A percentile compares a stretch with the other conserved stretches of the same genome.
phyloP scores from a whole-genome alignment of 2,329 filamentous ascomycete species.

The Macrophomina tecta region DNA sequence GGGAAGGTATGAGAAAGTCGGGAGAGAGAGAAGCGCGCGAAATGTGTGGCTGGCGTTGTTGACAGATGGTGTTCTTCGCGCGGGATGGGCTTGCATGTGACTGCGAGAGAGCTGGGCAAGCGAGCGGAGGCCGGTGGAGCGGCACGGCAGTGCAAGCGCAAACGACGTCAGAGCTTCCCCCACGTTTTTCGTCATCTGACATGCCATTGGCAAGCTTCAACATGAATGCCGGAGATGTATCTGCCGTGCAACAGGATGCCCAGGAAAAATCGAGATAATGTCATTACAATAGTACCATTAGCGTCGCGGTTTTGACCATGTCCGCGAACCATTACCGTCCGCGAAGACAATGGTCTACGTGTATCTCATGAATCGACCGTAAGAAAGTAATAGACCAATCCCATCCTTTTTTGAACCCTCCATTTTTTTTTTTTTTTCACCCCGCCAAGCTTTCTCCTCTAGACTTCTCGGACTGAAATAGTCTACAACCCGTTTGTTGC shows the following conservation, averaged over 20 bases:
- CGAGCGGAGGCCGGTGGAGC: slow-evolving; percentile 9
- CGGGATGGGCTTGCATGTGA: slow-evolving; percentile 25
- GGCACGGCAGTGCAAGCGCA: background rate
- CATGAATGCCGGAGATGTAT: background rate
- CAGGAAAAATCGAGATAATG: background rate
- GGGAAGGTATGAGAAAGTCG: slow-evolving; percentile 36
- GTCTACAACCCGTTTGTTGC: slow-evolving; percentile 66
- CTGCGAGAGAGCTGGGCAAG: background rate
- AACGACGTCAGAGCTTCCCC: slow-evolving; percentile 20
- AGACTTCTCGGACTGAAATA: no score
- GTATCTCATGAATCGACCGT: background rate
- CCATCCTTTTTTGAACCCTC: background rate
- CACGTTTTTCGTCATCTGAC: slow-evolving; percentile 18
- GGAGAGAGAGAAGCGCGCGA: slow-evolving; percentile 40
- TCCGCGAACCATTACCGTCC: background rate
- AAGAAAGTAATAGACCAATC: background rate
- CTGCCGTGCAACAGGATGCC: background rate
- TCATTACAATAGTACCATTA: slow-evolving; percentile 15
- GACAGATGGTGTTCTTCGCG: slow-evolving; percentile 30
- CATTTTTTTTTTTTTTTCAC: background rate
- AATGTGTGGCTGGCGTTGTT: slow-evolving; percentile 31
- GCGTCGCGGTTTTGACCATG: background rate
- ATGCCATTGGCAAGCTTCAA: background rate
- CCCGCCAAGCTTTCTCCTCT: no score
- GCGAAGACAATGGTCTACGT: slow-evolving; percentile 2